These are phyloP conservation scores for Colletotrichum acutatum DNA, from an alignment of 2,329 filamentous ascomycete species.

Conservation along the genomic window DNA sequence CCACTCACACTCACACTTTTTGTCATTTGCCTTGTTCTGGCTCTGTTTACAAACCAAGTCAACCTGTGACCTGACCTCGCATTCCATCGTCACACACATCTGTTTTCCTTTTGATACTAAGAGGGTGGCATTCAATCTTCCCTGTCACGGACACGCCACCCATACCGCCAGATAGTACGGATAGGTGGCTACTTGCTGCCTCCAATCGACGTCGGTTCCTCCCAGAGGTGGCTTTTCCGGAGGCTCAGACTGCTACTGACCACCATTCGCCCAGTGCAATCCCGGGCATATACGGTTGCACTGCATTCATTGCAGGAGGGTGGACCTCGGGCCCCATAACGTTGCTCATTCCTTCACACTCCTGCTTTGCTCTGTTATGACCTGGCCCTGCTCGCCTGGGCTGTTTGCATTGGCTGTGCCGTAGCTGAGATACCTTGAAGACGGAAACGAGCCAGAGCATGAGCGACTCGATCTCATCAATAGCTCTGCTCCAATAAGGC, in stretches of 20 bases:
- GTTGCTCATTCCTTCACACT: neutral
- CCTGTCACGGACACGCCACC: neutral
- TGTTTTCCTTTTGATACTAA: neutral
- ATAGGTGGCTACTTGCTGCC: neutral
- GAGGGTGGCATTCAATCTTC: neutral
- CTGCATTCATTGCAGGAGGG: neutral
- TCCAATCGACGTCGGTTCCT: neutral
- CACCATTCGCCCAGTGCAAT: neutral
- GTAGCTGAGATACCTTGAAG: neutral
- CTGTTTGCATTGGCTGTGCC: neutral
- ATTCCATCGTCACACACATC: neutral
- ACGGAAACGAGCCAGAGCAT: neutral
- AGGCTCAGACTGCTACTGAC: slow-evolving; percentile 7
- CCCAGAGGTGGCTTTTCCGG: neutral
- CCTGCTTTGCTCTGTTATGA: neutral
- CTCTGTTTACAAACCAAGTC: neutral
- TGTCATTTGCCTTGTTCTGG: neutral
- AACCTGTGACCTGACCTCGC: neutral
- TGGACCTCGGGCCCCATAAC: neutral
- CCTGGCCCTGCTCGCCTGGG: neutral
- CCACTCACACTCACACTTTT: neutral
- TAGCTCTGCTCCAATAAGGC: neutral
- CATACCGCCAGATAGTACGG: neutral
- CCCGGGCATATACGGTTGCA: neutral
- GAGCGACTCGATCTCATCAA: neutral